Evolutionary conservation across 164 flowering plant species (phyloP), one percentile per base, ranked within the genome.

Genomic region (Taxillus chinensis): DNA sequence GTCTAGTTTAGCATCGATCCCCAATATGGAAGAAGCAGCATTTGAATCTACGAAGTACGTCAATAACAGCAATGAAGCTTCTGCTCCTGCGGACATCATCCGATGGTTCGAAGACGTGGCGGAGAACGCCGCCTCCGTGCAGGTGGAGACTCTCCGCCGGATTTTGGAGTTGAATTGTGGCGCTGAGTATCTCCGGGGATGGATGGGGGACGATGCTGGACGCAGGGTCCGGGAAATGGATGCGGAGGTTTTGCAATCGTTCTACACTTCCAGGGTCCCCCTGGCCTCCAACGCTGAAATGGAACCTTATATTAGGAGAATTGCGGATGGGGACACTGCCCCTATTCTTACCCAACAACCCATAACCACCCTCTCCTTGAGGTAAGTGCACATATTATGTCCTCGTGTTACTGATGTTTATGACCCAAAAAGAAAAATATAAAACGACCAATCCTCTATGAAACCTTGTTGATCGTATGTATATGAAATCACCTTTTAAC

Each of bases 291-390:
- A 86, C 79, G 82, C 80, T 55, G 93, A 82, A 73, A 69, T 86
- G 39, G 90, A 91, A 74, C 90, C 92, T 62, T 86, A 75, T 62
- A 80, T 89, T 15, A 78, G 77, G 16, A 79, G 93, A 67, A 85
- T 91, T 63, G 87, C 86, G 13, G 92, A 91, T 70, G 97, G 96
- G 37, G 92, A 86, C 42, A 63, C 76, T 0, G 59, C 82, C 54
- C 79, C 88, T 16, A 8, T 81, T 9, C 86, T 91, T 68, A 91
- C 86, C 66, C 80, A 75, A 67, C 73, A 89, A 43, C 84, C 96
- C 39, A 85, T 91, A 15, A 72, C 84, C 7, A 67, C 72, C 60
- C 81, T 91, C 64, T 91, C 97, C 38, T 69, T 91, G 45, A 91
- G 97, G 97, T 86, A 49, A 8, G 17, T 54, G 8, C 42, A 3